A percentile compares a stretch with the other conserved stretches of the same genome.
phyloP scores from a whole-genome alignment of 2,329 filamentous ascomycete genomes.

The Cladobotryum protrusum region DNA sequence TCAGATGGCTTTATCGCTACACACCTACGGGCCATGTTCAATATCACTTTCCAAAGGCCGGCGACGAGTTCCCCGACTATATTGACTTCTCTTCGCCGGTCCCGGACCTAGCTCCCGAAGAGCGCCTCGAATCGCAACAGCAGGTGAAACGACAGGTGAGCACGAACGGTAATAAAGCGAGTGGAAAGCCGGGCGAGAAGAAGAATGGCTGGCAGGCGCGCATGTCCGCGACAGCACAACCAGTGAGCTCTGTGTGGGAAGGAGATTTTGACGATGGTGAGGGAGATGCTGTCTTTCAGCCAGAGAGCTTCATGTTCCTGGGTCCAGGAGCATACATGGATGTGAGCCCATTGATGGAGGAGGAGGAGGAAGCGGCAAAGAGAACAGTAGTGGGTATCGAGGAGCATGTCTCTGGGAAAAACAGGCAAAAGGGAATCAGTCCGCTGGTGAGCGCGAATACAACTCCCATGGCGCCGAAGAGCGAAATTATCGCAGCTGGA shows the following conservation, averaged over 20 bases:
- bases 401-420: conserved; percentile 13
- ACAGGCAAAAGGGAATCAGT: conserved; percentile 15
- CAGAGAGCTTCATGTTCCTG: conserved; percentile 48
- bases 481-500: conserved; percentile 10
- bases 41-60: conserved; percentile 50
- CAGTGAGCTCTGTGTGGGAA: conserved; percentile 28
- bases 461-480: conserved; percentile 22
- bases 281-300: conserved; percentile 39
- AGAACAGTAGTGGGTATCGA: conserved; percentile 18
- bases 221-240: conserved; percentile 29
- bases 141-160: conserved; percentile 35
- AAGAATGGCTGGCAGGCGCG: conserved; percentile 14
- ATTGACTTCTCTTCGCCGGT: conserved; percentile 32
- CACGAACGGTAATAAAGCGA: conserved; percentile 9
- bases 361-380: conserved; percentile 29
- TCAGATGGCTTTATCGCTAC: conserved; percentile 53
- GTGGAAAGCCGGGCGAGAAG: neutral
- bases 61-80: conserved; percentile 53
- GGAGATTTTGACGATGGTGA: conserved; percentile 23
- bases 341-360: conserved; percentile 37
- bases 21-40: conserved; percentile 48
- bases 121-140: conserved; percentile 46
- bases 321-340: conserved; percentile 41
- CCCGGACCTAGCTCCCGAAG: conserved; percentile 43
- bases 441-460: conserved; percentile 23